Conservation (phyloP, 2,329 filamentous ascomycete genomes). For the Colletotrichum sp. region DNA sequence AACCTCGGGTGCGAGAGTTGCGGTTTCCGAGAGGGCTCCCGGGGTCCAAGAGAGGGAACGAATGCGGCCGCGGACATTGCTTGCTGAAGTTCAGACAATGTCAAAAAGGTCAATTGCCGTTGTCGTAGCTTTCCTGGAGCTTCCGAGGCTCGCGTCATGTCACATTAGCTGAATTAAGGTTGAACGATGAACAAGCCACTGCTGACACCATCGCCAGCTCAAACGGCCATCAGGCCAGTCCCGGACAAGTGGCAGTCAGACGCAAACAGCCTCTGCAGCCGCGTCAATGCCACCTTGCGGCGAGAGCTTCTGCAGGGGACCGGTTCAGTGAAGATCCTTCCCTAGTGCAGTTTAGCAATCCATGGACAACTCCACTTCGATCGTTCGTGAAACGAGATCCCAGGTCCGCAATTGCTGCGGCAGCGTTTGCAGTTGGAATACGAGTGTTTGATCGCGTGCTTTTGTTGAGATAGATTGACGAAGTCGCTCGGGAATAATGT, state of each 20-base stretch:
- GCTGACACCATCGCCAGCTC: not conserved
- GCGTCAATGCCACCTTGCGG: not conserved
- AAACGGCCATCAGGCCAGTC: not conserved
- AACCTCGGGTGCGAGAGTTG: not conserved
- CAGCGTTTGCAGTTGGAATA: not conserved
- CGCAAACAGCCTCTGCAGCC: not conserved
- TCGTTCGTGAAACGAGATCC: not conserved
- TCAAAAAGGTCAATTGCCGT: not conserved
- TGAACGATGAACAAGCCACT: not conserved
- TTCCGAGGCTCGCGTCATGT: not conserved
- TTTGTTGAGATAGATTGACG: not conserved
- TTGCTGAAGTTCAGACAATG: not conserved
- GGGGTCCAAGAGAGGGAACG: not conserved
- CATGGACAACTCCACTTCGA: not conserved
- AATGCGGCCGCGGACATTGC: not conserved
- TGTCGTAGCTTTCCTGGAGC: not conserved
- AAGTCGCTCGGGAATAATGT: not conserved
- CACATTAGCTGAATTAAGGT: not conserved
- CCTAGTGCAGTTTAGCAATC: not conserved
- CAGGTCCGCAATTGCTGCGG: not conserved
- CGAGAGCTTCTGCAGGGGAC: not conserved
- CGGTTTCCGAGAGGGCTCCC: not conserved
- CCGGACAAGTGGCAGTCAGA: not conserved
- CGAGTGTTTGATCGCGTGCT: not conserved
- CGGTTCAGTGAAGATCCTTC: not conserved